Base-by-base conservation (phyloP, 1,284 basidiomycete genomes). In the Quambalaria eucalypti region DNA sequence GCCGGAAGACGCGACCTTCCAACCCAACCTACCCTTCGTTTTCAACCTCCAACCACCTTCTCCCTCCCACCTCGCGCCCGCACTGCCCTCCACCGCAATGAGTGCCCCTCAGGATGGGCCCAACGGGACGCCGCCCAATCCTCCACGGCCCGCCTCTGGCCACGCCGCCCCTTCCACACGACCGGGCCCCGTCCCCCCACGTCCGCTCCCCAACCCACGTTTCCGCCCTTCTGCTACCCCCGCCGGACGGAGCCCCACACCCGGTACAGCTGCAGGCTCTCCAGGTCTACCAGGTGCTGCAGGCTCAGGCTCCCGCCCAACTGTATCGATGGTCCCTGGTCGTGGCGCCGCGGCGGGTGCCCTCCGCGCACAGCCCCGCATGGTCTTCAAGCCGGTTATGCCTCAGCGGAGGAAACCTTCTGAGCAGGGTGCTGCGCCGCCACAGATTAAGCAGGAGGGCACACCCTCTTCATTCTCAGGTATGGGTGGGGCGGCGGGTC, bases 301-400 rank as follows among this genome's bases (percentile, higher is more conserved):
- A n/a, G n/a, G n/a, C n/a, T n/a, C n/a, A n/a, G n/a, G n/a, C n/a
- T n/a, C n/a, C n/a, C 42, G 42, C 7, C 42, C 42, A 4, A 46
- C 42, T 2, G 42, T 46, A 14, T 19, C 16, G 16, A 46, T 46
- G 42, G 42, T 46, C 42, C n/a, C n/a, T 4, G 21, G 42, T 4
- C 12, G 42, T 12, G 42, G 21, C 5, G 25, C 42, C 14, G 42
- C 16, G 5, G 42, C 21, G 3, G n/a, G n/a, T n/a, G 42, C 42
- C 25, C n/a, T 21, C 4, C 42, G 42, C 25, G 42, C 42, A 12
- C 42, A 46, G 42, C 42, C 42, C 19, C 60, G 66, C 31, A 66
- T 70, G 62, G 52, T 60, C 30, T 70, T 70, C 40, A 64, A 65
- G 5, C 68, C 68, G 7, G 68, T 70, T 39, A 68, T 68, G 61